Evolutionary conservation across 768 basidiomycete species (phyloP).

Genomic region (Nidula microcarpa): DNA sequence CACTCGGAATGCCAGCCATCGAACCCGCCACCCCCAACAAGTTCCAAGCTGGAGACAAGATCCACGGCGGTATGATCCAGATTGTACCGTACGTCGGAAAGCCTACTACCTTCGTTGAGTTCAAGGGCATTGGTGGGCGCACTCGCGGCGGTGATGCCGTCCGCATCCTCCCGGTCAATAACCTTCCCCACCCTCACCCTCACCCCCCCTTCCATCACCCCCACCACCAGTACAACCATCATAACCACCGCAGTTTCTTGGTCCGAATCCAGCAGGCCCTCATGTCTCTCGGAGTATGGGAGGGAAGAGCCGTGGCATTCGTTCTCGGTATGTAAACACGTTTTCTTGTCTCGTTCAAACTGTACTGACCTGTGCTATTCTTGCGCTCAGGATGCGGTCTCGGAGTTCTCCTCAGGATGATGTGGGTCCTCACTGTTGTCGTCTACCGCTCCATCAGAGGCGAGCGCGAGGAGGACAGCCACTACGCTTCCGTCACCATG

Average conservation of each 20-base stretch:
- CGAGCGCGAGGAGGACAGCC: constrained; percentile 32
- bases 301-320: constrained; percentile 79
- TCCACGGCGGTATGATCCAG: constrained; percentile 20
- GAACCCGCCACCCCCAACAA: constrained; percentile 16
- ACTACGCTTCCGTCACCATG: constrained; percentile 32
- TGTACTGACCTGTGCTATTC: constrained; percentile 1
- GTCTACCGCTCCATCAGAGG: constrained; percentile 53
- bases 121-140: background rate
- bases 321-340: constrained; percentile 53
- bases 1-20: constrained; percentile 51
- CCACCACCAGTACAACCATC: constrained; percentile 20
- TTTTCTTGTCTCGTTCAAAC: background rate
- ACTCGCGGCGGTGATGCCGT: constrained; percentile 1
- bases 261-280: constrained; percentile 63
- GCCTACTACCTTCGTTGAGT: constrained; percentile 12
- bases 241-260: constrained; percentile 39
- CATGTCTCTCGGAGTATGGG: constrained; percentile 75
- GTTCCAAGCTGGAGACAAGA: background rate
- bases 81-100: constrained; percentile 31
- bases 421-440: constrained; percentile 70
- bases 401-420: constrained; percentile 77
- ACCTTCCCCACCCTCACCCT: constrained; percentile 16
- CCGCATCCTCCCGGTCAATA: constrained; percentile 3
- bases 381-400: constrained; percentile 66
- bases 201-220: constrained; percentile 15